These are phyloP conservation scores for Euryodendron excelsum DNA, from an alignment of 148 eudicot species.

Conservation along the genomic window DNA sequence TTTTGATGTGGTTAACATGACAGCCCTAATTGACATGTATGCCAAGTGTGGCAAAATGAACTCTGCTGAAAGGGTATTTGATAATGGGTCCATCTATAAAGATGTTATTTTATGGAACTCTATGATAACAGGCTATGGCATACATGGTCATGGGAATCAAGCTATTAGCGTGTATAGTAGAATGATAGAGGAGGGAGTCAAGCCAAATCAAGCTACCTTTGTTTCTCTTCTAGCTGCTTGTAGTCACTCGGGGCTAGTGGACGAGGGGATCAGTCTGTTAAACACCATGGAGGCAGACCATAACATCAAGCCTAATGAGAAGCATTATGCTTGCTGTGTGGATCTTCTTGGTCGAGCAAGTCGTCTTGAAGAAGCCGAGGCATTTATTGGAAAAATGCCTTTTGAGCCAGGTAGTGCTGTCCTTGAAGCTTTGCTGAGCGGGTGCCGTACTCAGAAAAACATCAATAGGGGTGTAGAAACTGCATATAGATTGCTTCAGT, in stretches of 20 bases:
- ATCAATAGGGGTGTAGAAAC: conserved; percentile 4
- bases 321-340: conserved; percentile 9
- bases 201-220: conserved; percentile 7
- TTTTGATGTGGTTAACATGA: conserved; percentile 2
- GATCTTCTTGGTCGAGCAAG: conserved; percentile 7
- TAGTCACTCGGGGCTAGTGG: conserved; percentile 2
- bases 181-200: conserved; percentile 4
- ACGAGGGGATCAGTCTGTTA: neutral
- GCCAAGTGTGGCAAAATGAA: conserved; percentile 4
- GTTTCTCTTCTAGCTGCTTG: conserved; percentile 9
- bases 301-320: neutral
- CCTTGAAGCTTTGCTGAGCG: conserved; percentile 1
- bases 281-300: neutral
- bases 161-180: neutral
- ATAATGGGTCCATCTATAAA: neutral
- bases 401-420: neutral
- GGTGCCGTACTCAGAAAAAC: conserved; percentile 1
- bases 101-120: conserved; percentile 12
- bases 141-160: conserved; percentile 2
- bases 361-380: conserved; percentile 11
- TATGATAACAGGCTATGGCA: conserved; percentile 7
- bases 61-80: neutral
- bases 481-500: conserved; percentile 3
- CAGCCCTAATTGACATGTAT: conserved; percentile 12
- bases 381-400: conserved; percentile 3